phyloP scores from a whole-genome alignment of 192 early-diverging fungal species.

The Mycoemilia scoparia region DNA sequence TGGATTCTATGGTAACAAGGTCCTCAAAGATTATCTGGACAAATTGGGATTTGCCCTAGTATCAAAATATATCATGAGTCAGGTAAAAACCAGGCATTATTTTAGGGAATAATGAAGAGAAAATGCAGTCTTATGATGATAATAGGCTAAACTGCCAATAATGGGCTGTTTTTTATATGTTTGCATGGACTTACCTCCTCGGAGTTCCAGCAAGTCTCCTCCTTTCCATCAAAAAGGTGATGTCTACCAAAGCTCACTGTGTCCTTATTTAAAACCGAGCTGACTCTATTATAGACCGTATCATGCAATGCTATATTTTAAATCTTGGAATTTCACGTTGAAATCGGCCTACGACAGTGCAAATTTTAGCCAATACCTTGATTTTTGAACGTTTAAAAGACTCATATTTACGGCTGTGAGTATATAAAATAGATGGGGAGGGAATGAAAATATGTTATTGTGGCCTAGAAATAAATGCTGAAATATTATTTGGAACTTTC shows the following conservation, averaged over 20 bases:
- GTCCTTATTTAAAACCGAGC: constrained; percentile 75
- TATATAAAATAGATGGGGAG: too few species aligned
- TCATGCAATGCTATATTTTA: too few species aligned
- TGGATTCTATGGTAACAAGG: constrained; percentile 13
- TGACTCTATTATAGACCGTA: constrained; percentile 48
- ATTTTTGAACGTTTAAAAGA: too few species aligned
- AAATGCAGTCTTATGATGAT: too few species aligned
- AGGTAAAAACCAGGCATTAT: not conserved
- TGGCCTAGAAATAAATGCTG: too few species aligned
- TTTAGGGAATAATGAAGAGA: not conserved
- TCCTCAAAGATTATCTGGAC: constrained; percentile 48
- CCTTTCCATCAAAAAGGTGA: constrained; percentile 51
- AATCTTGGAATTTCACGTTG: too few species aligned
- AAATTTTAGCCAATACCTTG: too few species aligned
- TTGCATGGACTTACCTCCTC: constrained; percentile 37
- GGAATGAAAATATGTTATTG: too few species aligned
- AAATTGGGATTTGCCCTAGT: constrained; percentile 54
- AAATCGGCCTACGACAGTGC: too few species aligned
- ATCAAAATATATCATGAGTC: not conserved
- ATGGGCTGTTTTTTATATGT: not conserved
- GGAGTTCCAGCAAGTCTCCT: constrained; percentile 91
- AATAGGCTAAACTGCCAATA: not conserved
- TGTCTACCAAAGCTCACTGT: constrained; percentile 59
- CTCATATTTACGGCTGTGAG: too few species aligned
- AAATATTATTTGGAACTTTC: too few species aligned